These are phyloP conservation scores for Fragilaria radians DNA, from an alignment of 108 stramenopile genomes.

Conservation along the genomic window DNA sequence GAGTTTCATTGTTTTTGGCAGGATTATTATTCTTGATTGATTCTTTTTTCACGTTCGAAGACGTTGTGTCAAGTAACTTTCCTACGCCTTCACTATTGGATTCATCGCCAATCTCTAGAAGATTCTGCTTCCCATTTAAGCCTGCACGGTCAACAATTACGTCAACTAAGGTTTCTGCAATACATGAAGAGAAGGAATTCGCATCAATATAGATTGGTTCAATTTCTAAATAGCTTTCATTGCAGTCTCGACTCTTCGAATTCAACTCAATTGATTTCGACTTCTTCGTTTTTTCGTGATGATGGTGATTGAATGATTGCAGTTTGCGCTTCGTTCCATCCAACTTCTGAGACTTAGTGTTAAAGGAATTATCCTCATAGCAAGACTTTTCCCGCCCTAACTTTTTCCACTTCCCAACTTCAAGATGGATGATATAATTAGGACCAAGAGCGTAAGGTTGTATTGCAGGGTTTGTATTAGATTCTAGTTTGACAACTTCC, in stretches of 20 bases:
- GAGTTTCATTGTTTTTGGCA: conserved; percentile 18
- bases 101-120: too few species aligned
- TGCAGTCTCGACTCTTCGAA: not conserved
- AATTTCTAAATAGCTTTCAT: not conserved
- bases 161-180: not conserved
- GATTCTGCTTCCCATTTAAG: not conserved
- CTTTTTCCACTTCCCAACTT: not conserved
- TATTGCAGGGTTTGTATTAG: not conserved
- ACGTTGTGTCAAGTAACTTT: not conserved
- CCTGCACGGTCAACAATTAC: not conserved
- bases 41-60: not conserved
- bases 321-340: not conserved
- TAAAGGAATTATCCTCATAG: too few species aligned
- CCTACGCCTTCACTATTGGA: too few species aligned
- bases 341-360: not conserved
- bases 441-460: not conserved
- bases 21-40: not conserved
- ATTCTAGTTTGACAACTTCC: not conserved
- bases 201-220: not conserved
- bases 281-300: not conserved
- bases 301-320: not conserved
- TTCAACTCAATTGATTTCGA: not conserved
- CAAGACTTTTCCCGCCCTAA: not conserved
- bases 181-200: not conserved
- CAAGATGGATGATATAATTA: not conserved